Base-by-base conservation (phyloP, 441 rosid species). In the Jatropha podagrica region DNA sequence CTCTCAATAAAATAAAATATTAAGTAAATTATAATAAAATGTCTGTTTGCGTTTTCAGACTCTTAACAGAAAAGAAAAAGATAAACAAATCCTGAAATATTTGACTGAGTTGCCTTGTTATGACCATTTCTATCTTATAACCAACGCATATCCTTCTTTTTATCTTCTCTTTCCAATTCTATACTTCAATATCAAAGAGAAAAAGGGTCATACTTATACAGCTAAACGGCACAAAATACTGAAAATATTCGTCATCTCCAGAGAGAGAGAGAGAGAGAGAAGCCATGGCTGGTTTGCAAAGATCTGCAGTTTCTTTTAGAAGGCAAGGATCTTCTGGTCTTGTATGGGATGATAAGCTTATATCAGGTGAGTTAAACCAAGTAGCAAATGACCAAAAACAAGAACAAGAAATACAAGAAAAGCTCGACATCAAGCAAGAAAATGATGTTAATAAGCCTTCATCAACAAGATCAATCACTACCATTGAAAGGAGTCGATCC, bases 401-500 rank as follows among this genome's bases (percentile, higher is more conserved):
- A 55, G 62, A 78, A 26, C 79, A 74, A 38, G 68, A 77, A 42
- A 6, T 15, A 18, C 85, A 76, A 26, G 83, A 58, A 5, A 77
- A 77, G 59, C 7, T 14, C 6, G 90, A 83, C 18, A 69, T 32
- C 56, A 85, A 85, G 15, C 76, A 13, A 58, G 73, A 77, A 32
- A 77, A 14, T 62, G 97, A 83, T 11, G 76, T 52, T 32, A 84
- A 74, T 3, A 20, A 27, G 4, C 56, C 66, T 20, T 59, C 73
- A 5, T 37, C 72, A 1, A 56, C 82, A 46, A 83, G 58, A 48
- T 70, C 87, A 14, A 67, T 78, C 71, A 85, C 58, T 55, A 82
- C 86, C 58, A 78, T 89, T 0, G 93, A 88, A 68, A 89, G 98
- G 71, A 92, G 91, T 85, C 90, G 91, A 83, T 89, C 97, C 72